Conservation (phyloP, 2,329 filamentous ascomycete genomes). For the Xylaria multiplex region DNA sequence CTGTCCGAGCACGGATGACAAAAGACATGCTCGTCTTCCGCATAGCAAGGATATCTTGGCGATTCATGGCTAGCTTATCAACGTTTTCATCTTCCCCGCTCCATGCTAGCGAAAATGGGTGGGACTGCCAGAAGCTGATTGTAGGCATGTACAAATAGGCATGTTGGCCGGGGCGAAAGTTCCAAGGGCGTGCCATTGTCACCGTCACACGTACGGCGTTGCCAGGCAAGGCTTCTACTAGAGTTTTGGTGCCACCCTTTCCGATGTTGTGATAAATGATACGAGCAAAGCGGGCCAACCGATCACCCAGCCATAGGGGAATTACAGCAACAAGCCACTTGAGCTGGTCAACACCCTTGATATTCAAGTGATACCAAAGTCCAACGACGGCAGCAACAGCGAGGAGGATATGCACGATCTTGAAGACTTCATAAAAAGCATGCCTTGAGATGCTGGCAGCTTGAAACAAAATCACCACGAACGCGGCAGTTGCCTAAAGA, state of each 20-base stretch:
- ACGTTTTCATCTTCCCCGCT: slow-evolving; percentile 70
- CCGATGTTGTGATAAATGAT: slow-evolving; percentile 74
- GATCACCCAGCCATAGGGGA: slow-evolving; percentile 74
- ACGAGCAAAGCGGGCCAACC: slow-evolving; percentile 66
- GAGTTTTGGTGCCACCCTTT: slow-evolving; percentile 71
- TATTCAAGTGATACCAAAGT: slow-evolving; percentile 73
- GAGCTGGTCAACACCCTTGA: slow-evolving; percentile 65
- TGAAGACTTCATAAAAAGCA: slow-evolving; percentile 82
- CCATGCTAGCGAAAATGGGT: slow-evolving; percentile 84
- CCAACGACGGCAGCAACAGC: slow-evolving; percentile 69
- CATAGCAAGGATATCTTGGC: slow-evolving; percentile 67
- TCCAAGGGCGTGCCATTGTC: slow-evolving; percentile 80
- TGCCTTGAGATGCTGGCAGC: slow-evolving; percentile 77
- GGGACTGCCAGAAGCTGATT: slow-evolving; percentile 77
- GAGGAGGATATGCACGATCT: slow-evolving; percentile 74
- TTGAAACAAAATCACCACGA: slow-evolving; percentile 72
- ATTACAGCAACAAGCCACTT: slow-evolving; percentile 70
- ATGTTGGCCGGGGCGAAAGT: slow-evolving; percentile 78
- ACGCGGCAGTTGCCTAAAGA: slow-evolving; percentile 64
- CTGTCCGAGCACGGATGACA: slow-evolving; percentile 77
- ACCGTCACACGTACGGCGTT: slow-evolving; percentile 79
- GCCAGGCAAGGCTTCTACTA: slow-evolving; percentile 79
- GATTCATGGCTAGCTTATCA: slow-evolving; percentile 67
- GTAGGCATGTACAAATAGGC: slow-evolving; percentile 81
- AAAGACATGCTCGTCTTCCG: slow-evolving; percentile 75